phyloP scores from a whole-genome alignment of 768 basidiomycete genomes.

The Tylopilus subfusipes region DNA sequence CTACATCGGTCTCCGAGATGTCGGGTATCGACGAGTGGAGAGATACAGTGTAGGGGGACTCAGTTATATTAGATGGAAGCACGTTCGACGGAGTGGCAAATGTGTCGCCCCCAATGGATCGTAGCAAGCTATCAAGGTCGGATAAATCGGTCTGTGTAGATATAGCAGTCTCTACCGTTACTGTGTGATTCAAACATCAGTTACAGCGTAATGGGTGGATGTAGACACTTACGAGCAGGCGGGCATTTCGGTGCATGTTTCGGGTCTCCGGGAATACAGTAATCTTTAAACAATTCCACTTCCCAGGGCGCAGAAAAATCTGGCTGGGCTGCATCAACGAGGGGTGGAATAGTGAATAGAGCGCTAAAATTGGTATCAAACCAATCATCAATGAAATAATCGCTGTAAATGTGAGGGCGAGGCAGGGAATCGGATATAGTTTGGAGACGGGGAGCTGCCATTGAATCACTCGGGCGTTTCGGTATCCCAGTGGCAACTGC shows the following conservation, averaged over 20 bases:
- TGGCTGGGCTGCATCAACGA: conserved; percentile 22
- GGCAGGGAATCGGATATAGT: conserved; percentile 32
- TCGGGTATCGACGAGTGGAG: conserved; percentile 2
- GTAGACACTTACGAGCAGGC: conserved; percentile 5
- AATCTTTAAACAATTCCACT: conserved; percentile 34
- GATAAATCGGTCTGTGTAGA: not conserved
- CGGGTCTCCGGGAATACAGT: conserved; percentile 15
- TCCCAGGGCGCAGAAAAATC: conserved; percentile 29
- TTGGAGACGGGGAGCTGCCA: conserved; percentile 20
- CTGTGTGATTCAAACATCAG: not conserved
- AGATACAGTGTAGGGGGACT: not conserved
- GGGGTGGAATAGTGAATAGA: conserved; percentile 28
- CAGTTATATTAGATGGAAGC: not conserved
- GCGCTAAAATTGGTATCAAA: conserved; percentile 26
- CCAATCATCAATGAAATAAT: conserved; percentile 35
- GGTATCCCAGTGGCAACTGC: conserved; percentile 14
- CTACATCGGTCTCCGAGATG: not conserved
- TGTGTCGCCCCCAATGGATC: not conserved
- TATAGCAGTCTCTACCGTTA: not conserved
- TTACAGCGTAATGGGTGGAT: not conserved
- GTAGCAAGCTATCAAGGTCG: conserved; percentile 10
- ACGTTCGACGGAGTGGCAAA: not conserved
- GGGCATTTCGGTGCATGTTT: not conserved
- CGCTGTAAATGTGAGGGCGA: conserved; percentile 11
- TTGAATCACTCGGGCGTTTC: conserved; percentile 28